These are phyloP conservation scores for Pythium apleroticum DNA, from an alignment of 352 stramenopile genomes.

Conservation along the genomic window DNA sequence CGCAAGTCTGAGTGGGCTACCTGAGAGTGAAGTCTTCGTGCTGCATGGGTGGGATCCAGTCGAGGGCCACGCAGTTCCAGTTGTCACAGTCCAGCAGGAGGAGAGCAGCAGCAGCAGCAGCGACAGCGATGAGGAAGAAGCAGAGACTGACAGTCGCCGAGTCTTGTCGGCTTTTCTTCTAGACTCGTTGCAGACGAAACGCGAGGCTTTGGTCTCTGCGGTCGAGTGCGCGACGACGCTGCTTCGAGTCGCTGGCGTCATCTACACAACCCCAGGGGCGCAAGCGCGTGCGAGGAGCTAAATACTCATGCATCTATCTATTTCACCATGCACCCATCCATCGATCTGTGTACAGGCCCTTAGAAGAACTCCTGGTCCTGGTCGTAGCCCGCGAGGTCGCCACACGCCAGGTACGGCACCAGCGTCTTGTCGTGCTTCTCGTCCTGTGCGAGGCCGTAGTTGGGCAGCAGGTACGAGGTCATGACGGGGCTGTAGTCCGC, in stretches of 20 bases:
- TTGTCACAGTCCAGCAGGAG: conserved; percentile 17
- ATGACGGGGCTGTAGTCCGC: conserved; percentile 83
- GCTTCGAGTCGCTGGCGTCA: conserved; percentile 38
- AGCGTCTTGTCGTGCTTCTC: conserved; percentile 64
- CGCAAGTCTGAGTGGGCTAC: conserved; percentile 17
- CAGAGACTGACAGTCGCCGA: conserved; percentile 21
- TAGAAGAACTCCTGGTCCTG: conserved; percentile 43
- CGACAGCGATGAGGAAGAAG: conserved; percentile 6
- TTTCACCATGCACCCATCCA: background rate
- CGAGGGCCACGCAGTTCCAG: conserved; percentile 16
- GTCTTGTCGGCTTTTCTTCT: conserved; percentile 39
- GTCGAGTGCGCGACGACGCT: conserved; percentile 47
- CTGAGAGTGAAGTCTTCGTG: background rate
- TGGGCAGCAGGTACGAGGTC: conserved; percentile 74
- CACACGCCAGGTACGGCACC: conserved; percentile 92
- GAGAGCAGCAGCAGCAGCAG: conserved; percentile 8
- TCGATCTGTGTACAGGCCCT: conserved; percentile 32
- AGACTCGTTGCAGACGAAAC: conserved; percentile 44
- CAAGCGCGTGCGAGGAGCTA: background rate
- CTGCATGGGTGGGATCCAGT: conserved; percentile 49
- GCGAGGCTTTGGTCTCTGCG: conserved; percentile 39
- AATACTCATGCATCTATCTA: conserved; percentile 3
- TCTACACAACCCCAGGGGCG: conserved; percentile 12
- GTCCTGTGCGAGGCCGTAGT: conserved; percentile 49
- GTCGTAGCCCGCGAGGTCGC: conserved; percentile 93